Percentiles rank a stretch among this genome's conserved stretches.
phyloP scores from a whole-genome alignment of 2,329 filamentous ascomycete species.

The Aspergillus sp. region DNA sequence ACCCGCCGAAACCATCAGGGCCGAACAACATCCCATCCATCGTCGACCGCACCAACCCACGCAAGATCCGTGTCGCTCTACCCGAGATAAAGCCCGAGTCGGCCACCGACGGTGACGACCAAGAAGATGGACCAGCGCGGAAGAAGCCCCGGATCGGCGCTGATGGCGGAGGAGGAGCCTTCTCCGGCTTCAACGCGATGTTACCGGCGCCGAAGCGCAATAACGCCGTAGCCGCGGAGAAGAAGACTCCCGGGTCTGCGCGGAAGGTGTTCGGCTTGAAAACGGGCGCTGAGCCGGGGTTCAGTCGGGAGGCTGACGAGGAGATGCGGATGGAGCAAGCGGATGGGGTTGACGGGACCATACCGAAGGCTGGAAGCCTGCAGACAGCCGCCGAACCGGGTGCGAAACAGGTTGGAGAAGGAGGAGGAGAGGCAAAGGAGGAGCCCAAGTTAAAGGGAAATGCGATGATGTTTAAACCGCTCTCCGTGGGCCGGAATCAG shows the following conservation, averaged over 20 bases:
- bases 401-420: constrained; percentile 2
- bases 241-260: constrained; percentile 31
- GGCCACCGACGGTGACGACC: constrained; percentile 20
- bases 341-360: constrained; percentile 22
- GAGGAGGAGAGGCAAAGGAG: constrained; percentile 5
- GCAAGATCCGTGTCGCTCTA: constrained; percentile 76
- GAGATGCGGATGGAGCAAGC: constrained; percentile 23
- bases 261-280: constrained; percentile 61
- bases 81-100: constrained; percentile 44
- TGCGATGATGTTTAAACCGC: constrained; percentile 76
- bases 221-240: constrained; percentile 14
- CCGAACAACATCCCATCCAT: constrained; percentile 59
- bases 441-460: constrained; percentile 56
- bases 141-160: constrained; percentile 60
- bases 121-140: constrained; percentile 50
- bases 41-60: constrained; percentile 68
- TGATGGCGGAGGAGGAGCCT: constrained; percentile 53
- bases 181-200: constrained; percentile 76
- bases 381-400: constrained; percentile 4
- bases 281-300: constrained; percentile 74
- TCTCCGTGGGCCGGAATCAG: constrained; percentile 70
- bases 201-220: constrained; percentile 70
- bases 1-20: constrained; percentile 4
- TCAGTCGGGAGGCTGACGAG: constrained; percentile 53
- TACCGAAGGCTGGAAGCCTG: constrained; percentile 17